Conservation (phyloP, 2,329 filamentous ascomycete genomes). For the Sphaceloma murrayae region DNA sequence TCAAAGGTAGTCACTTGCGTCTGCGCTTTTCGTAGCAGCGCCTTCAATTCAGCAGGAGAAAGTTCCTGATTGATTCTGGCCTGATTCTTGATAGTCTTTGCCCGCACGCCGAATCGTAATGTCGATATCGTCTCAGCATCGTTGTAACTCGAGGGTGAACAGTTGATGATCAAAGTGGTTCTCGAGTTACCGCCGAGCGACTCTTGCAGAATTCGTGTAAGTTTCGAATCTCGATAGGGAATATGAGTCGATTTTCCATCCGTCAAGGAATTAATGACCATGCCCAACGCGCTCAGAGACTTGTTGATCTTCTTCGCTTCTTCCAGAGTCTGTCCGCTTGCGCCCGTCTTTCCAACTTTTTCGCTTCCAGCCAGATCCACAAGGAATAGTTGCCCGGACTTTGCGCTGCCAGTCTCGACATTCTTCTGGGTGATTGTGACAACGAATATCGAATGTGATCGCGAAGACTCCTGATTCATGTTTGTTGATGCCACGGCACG, state of each 20-base stretch:
- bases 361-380: slow-evolving; percentile 97
- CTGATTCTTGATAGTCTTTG: slow-evolving; percentile 99
- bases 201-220: slow-evolving; percentile 94
- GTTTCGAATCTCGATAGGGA: slow-evolving; percentile 94
- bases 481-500: slow-evolving; percentile 93
- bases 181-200: slow-evolving; percentile 94
- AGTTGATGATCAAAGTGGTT: slow-evolving; percentile 98
- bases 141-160: slow-evolving; percentile 98
- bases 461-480: slow-evolving; percentile 98
- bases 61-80: slow-evolving; percentile 98
- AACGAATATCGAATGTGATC: slow-evolving; percentile 96
- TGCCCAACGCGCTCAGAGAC: slow-evolving; percentile 92
- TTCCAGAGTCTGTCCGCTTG: slow-evolving; percentile 91
- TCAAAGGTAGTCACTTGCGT: slow-evolving; percentile 82
- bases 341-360: slow-evolving; percentile 97
- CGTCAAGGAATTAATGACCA: slow-evolving; percentile 97
- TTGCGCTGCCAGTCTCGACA: slow-evolving; percentile 87
- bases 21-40: slow-evolving; percentile 84
- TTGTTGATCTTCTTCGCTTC: slow-evolving; percentile 99
- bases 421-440: slow-evolving; percentile 97
- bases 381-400: slow-evolving; percentile 92
- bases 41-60: slow-evolving; percentile 89
- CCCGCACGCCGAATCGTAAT: slow-evolving; percentile 85
- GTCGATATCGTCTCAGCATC: slow-evolving; percentile 90
- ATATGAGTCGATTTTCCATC: slow-evolving; percentile 95